These are phyloP conservation scores for Wickerhamiella kazuoi DNA, from an alignment of 805 yeast species.

Conservation along the genomic window DNA sequence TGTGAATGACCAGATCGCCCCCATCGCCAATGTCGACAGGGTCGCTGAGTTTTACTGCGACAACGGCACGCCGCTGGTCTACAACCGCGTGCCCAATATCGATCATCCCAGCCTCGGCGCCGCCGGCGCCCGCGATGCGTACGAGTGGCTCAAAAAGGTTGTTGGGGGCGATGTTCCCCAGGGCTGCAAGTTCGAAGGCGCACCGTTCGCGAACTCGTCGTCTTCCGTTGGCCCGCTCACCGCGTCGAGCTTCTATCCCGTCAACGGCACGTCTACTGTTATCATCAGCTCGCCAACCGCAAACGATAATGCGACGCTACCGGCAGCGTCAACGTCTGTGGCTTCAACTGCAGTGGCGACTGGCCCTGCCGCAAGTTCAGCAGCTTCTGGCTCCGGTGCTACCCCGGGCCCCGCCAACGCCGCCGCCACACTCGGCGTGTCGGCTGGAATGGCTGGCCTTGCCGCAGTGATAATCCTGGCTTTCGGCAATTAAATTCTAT, in stretches of 20 bases:
- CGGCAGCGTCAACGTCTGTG: not conserved
- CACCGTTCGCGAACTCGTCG: not conserved
- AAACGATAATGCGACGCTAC: not conserved
- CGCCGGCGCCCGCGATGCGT: not conserved
- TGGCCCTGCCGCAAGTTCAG: not conserved
- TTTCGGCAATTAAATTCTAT: too few species aligned
- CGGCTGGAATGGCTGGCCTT: too few species aligned
- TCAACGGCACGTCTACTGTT: not conserved
- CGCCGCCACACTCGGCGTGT: not conserved
- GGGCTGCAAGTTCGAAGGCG: slow-evolving; percentile 3
- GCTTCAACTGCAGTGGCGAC: not conserved
- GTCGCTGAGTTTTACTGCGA: slow-evolving; percentile 14
- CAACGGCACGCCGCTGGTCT: slow-evolving; percentile 13
- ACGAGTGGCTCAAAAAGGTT: not conserved
- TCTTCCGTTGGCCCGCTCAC: not conserved
- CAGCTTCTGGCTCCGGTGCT: slow-evolving; percentile 5
- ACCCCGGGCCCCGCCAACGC: slow-evolving; percentile 9
- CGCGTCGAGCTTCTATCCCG: not conserved
- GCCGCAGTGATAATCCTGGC: too few species aligned
- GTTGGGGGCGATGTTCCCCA: slow-evolving; percentile 1
- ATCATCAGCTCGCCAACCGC: not conserved
- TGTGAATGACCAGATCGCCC: slow-evolving; percentile 14
- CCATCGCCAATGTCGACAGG: slow-evolving; percentile 9
- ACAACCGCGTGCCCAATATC: slow-evolving; percentile 7
- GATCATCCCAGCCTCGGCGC: slow-evolving; percentile 5